Evolutionary conservation across 345 rosid species (phyloP), one percentile per base, ranked within the genome.

Genomic region (Clarkia xantiana): DNA sequence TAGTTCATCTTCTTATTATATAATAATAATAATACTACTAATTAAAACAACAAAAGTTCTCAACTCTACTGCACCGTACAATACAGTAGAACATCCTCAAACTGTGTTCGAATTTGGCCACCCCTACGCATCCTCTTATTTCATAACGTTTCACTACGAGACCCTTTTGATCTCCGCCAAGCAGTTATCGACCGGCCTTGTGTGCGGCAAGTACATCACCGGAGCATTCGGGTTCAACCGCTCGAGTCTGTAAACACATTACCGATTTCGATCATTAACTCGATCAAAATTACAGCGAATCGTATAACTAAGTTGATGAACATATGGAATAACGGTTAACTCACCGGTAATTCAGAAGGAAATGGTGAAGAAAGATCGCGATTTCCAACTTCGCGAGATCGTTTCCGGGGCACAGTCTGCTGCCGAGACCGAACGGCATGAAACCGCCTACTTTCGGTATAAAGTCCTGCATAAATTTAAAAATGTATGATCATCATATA

Each of bases 341-440:
- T 49, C 36, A 81, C 94, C 54, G 19, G 62, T 81, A 84, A 42
- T 72, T 69, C 15, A 84, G 86, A 38, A 87, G 80, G 59, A 87
- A 87, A 68, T 84, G 69, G 44, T 87, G 96, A 56, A 87, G 83
- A 51, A 81, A 87, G 14, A 81, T 71, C 7, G 88, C 57, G 36
- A 87, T 79, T 63, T 84, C 96, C 23, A 87, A 78, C 73, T 79
- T 87, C 14, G 91, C 88, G 5, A 87, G 88, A 72, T 84, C 88
- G 47, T 84, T 84, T 65, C 96, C 96, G 10, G 94, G 94, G 61
- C 94, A 87, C 40, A 84, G 50, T 63, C 78, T 69, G 58, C 84
- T 79, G 61, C 96, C n/a, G n/a, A n/a, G n/a, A 58, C 96, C 96
- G 55, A 87, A 87, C 39, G 88, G 94, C 59, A 88, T 82, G 67